phyloP scores from a whole-genome alignment of 768 basidiomycete genomes.

The Suillus hirtellus region DNA sequence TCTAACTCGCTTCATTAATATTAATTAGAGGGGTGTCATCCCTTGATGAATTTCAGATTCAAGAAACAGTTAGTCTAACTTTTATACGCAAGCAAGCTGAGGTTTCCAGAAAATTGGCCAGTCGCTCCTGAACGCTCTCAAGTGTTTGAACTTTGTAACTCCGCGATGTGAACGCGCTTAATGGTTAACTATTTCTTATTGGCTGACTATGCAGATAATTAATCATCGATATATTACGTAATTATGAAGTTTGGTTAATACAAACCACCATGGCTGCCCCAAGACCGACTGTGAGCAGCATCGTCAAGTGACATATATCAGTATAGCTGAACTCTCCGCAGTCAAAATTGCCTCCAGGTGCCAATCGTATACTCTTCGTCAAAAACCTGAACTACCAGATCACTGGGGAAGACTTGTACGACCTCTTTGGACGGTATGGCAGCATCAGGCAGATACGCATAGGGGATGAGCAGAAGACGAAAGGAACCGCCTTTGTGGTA shows the following conservation, averaged over 20 bases:
- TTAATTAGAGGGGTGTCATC: background rate
- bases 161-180: too few species aligned
- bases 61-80: background rate
- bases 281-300: conserved; percentile 59
- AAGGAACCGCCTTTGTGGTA: conserved; percentile 95
- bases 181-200: too few species aligned
- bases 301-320: background rate
- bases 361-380: conserved; percentile 89
- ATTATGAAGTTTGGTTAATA: conserved; percentile 1
- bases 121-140: too few species aligned
- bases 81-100: background rate
- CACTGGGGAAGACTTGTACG: conserved; percentile 92
- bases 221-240: conserved; percentile 4
- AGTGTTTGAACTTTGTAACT: too few species aligned
- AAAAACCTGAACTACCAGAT: conserved; percentile 94
- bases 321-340: conserved; percentile 28
- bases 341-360: conserved; percentile 90
- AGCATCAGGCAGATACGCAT: conserved; percentile 94
- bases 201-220: too few species aligned
- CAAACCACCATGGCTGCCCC: conserved; percentile 56
- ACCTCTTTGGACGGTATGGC: conserved; percentile 96
- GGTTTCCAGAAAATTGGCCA: background rate
- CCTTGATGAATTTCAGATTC: background rate
- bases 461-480: conserved; percentile 89
- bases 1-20: background rate